Evolutionary conservation across 352 stramenopile species (phyloP).

Genomic region (Nothophytophthora sp.): DNA sequence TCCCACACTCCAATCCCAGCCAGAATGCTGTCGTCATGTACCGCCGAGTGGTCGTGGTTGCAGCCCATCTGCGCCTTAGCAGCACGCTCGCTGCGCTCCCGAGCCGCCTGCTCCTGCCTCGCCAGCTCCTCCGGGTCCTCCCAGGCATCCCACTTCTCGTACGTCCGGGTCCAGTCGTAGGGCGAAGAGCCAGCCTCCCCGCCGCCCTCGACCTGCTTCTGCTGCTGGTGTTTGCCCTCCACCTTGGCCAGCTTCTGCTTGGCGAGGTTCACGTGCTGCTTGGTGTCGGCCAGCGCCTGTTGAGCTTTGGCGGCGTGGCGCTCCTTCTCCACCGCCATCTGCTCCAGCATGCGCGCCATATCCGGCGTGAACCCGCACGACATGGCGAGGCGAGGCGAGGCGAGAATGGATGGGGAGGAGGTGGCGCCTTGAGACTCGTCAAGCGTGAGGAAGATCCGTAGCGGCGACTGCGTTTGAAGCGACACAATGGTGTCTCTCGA

Average conservation of each 20-base stretch:
- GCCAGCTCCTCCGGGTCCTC: slow-evolving; percentile 82
- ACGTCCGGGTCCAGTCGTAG: slow-evolving; percentile 82
- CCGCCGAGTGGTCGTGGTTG: slow-evolving; percentile 86
- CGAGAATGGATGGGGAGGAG: too few species aligned
- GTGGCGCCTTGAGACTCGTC: too few species aligned
- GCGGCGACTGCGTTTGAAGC: too few species aligned
- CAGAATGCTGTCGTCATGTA: slow-evolving; percentile 1
- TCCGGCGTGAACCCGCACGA: slow-evolving; percentile 69
- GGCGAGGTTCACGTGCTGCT: slow-evolving; percentile 37
- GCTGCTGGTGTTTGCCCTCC: slow-evolving; percentile 12
- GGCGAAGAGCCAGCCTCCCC: too few species aligned
- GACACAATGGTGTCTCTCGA: too few species aligned
- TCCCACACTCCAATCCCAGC: too few species aligned
- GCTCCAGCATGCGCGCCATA: slow-evolving; percentile 64
- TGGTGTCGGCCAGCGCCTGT: slow-evolving; percentile 29
- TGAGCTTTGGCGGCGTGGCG: slow-evolving; percentile 35
- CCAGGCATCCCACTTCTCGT: slow-evolving; percentile 81
- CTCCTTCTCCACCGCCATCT: slow-evolving; percentile 68
- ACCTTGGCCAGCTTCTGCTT: slow-evolving; percentile 40
- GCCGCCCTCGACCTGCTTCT: slow-evolving; percentile 2
- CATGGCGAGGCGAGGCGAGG: too few species aligned
- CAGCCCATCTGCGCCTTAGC: slow-evolving; percentile 52
- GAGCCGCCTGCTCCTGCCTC: slow-evolving; percentile 56
- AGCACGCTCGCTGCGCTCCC: slow-evolving; percentile 62
- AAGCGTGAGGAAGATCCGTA: too few species aligned